Evolutionary conservation across 768 basidiomycete genomes (phyloP).

Genomic region (Hygrocybe coccinea): DNA sequence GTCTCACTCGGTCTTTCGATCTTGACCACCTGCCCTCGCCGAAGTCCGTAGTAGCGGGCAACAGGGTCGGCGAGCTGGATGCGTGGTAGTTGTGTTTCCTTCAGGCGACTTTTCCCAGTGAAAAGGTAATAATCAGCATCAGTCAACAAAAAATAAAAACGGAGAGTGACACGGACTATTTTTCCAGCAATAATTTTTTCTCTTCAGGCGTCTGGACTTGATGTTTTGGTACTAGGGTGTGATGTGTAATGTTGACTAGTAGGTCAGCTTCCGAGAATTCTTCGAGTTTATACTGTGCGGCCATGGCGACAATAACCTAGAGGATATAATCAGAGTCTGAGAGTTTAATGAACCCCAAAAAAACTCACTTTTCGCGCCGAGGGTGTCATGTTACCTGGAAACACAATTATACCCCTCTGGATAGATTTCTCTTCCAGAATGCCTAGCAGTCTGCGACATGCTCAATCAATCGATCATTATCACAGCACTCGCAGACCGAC

Average conservation of each 20-base stretch:
- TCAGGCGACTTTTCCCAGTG: slow-evolving; percentile 67
- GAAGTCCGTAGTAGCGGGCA: slow-evolving; percentile 95
- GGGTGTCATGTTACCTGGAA: slow-evolving; percentile 93
- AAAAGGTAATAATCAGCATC: not conserved
- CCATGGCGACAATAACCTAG: slow-evolving; percentile 91
- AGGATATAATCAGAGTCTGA: not conserved
- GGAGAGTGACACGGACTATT: slow-evolving; percentile 70
- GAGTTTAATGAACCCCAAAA: not conserved
- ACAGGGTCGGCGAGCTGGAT: slow-evolving; percentile 96
- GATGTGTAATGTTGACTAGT: slow-evolving; percentile 95
- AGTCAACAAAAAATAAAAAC: slow-evolving; percentile 9
- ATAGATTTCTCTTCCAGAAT: slow-evolving; percentile 92
- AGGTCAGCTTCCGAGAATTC: slow-evolving; percentile 96
- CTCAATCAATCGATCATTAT: slow-evolving; percentile 5
- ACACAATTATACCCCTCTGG: slow-evolving; percentile 88
- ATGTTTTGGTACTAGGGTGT: slow-evolving; percentile 90
- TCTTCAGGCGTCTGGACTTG: slow-evolving; percentile 81
- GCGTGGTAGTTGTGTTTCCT: slow-evolving; percentile 95
- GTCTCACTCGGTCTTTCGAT: slow-evolving; percentile 97
- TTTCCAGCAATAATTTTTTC: slow-evolving; percentile 79
- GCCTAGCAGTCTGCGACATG: slow-evolving; percentile 62
- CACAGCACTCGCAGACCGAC: slow-evolving; percentile 43
- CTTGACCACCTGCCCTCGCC: slow-evolving; percentile 95
- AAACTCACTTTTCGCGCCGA: slow-evolving; percentile 82
- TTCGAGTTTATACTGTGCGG: slow-evolving; percentile 79